phyloP scores from a whole-genome alignment of 202 grass and related monocot genomes.

The Dendrocalamus latiflorus region DNA sequence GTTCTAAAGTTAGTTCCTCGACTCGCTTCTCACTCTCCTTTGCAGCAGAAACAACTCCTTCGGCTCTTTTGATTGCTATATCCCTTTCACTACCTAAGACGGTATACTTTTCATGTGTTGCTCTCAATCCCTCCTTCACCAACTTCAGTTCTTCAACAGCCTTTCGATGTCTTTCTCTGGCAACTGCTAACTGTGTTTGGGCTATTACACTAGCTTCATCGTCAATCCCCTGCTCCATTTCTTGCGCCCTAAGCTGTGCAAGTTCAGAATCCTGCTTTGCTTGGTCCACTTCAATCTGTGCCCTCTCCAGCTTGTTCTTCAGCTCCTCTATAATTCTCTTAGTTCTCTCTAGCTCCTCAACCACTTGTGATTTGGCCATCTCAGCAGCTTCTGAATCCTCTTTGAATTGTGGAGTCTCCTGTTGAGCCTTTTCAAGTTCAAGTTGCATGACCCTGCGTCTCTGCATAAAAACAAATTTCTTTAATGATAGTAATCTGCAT shows the following conservation, averaged over 20 bases:
- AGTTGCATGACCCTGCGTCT: constrained; percentile 46
- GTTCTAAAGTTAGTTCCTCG: constrained; percentile 76
- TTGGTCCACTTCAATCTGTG: constrained; percentile 64
- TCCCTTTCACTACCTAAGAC: constrained; percentile 60
- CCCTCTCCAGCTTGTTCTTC: constrained; percentile 73
- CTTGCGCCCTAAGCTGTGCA: constrained; percentile 58
- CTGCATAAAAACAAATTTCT: constrained; percentile 32
- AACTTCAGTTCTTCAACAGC: constrained; percentile 63
- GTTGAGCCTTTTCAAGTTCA: constrained; percentile 68
- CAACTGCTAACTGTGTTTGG: constrained; percentile 62
- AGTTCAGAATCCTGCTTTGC: constrained; percentile 90
- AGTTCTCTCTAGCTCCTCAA: constrained; percentile 57
- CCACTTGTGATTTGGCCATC: constrained; percentile 45
- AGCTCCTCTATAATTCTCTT: constrained; percentile 62
- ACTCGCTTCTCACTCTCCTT: constrained; percentile 58
- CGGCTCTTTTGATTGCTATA: constrained; percentile 37
- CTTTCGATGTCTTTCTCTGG: constrained; percentile 62
- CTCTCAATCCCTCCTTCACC: constrained; percentile 48
- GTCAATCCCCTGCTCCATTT: constrained; percentile 75
- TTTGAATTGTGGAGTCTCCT: constrained; percentile 56
- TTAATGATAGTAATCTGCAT: background rate
- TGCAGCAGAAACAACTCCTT: constrained; percentile 39
- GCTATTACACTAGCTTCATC: constrained; percentile 64
- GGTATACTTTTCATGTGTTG: constrained; percentile 54
- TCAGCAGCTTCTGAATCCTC: constrained; percentile 50